These are phyloP conservation scores for Saturnispora besseyi DNA, from an alignment of 805 yeast species.

Conservation along the genomic window DNA sequence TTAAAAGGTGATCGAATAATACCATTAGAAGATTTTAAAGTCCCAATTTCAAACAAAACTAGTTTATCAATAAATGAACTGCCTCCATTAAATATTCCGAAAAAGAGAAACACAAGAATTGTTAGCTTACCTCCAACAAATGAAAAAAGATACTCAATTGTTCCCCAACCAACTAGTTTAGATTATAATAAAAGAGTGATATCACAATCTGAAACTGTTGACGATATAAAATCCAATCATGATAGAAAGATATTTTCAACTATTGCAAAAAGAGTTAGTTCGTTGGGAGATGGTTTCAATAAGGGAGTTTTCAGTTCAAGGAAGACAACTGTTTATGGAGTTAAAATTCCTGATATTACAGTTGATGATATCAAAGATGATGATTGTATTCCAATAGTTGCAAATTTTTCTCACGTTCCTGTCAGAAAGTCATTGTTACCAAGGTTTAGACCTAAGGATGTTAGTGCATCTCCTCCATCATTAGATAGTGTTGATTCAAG, in stretches of 20 bases:
- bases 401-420: not conserved
- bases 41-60: slow-evolving; percentile 9
- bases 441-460: not conserved
- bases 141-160: not conserved
- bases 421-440: not conserved
- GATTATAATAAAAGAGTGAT: slow-evolving; percentile 1
- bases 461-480: not conserved
- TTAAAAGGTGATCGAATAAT: slow-evolving; percentile 21
- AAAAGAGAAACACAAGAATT: not conserved
- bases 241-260: not conserved
- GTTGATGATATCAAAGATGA: not conserved
- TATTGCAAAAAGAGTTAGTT: slow-evolving; percentile 5
- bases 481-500: not conserved
- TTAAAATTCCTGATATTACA: not conserved
- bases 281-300: slow-evolving; percentile 1
- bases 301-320: not conserved
- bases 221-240: not conserved
- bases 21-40: slow-evolving; percentile 17
- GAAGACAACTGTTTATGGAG: not conserved
- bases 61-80: not conserved
- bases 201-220: not conserved
- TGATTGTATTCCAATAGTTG: not conserved
- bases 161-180: slow-evolving; percentile 4
- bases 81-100: not conserved
- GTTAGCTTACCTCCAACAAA: not conserved